phyloP scores from a whole-genome alignment of 163 green algal species.

The Chlamydomonas reinhardtii region DNA sequence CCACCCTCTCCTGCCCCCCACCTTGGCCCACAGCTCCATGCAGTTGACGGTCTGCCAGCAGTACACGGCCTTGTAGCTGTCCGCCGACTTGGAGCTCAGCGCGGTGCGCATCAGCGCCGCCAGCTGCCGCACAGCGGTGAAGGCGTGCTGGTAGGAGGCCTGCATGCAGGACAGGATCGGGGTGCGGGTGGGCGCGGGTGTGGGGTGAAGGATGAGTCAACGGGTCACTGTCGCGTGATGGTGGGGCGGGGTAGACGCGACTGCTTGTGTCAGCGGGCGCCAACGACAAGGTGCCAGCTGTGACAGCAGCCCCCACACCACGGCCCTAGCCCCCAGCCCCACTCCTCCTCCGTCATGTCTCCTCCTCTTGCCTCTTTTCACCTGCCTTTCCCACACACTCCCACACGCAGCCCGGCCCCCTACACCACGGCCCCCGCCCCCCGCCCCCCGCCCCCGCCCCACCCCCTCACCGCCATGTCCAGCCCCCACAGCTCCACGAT shows the following conservation, averaged over 20 bases:
- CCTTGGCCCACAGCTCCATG: conserved; percentile 91
- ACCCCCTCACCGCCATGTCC: conserved; percentile 60
- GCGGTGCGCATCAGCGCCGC: conserved; percentile 86
- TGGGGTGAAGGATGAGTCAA: neutral
- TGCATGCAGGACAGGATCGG: neutral
- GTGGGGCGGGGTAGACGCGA: too few species aligned
- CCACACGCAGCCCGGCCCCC: neutral
- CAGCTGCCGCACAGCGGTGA: conserved; percentile 85
- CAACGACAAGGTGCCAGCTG: too few species aligned
- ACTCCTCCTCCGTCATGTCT: neutral
- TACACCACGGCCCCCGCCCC: neutral
- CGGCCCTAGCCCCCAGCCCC: neutral
- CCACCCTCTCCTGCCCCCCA: neutral
- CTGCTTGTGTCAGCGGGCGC: too few species aligned
- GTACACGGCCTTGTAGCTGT: conserved; percentile 91
- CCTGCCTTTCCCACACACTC: neutral
- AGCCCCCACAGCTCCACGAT: conserved; percentile 88
- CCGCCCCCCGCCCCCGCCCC: neutral
- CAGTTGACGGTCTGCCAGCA: conserved; percentile 94
- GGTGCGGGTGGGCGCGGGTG: neutral
- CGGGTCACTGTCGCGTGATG: too few species aligned
- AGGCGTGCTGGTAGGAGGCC: conserved; percentile 73
- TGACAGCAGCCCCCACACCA: too few species aligned
- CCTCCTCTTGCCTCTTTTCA: neutral
- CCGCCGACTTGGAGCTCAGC: conserved; percentile 86